Percentiles rank a stretch among this genome's conserved stretches.
phyloP scores from a whole-genome alignment of 306 rosid species.

The Rubus parviflorus region DNA sequence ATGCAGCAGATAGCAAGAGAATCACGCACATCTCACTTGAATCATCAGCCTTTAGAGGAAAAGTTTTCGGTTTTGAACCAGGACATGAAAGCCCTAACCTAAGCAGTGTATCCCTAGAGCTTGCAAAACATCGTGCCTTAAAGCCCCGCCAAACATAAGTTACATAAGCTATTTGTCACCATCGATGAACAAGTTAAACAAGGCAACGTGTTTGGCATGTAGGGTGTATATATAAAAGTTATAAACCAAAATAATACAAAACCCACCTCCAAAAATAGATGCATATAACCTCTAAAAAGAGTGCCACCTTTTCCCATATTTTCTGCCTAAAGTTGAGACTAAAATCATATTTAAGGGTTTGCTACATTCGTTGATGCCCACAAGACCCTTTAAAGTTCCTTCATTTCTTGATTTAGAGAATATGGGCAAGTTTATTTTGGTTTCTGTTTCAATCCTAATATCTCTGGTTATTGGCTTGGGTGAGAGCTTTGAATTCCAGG shows the following conservation, averaged over 20 bases:
- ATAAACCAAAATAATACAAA: neutral
- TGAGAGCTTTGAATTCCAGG: conserved; percentile 43
- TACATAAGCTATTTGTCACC: conserved; percentile 20
- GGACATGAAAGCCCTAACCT: neutral
- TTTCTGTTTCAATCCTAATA: conserved; percentile 3
- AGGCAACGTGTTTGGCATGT: conserved; percentile 22
- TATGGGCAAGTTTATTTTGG: conserved; percentile 21
- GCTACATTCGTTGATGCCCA: neutral
- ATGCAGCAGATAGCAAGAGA: too few relatives aligned
- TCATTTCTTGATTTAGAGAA: conserved; percentile 6
- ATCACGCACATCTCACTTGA: too few relatives aligned
- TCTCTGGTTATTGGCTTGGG: conserved; percentile 29
- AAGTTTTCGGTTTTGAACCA: conserved; percentile 17
- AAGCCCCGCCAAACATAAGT: neutral
- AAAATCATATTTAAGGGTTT: conserved; percentile 3
- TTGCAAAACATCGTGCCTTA: conserved; percentile 19
- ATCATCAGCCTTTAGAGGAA: too few relatives aligned
- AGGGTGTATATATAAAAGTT: neutral
- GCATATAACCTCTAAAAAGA: neutral
- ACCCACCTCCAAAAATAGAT: conserved; percentile 12
- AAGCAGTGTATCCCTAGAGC: neutral
- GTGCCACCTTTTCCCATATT: conserved; percentile 1
- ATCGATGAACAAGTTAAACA: conserved; percentile 11
- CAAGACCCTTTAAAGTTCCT: neutral
- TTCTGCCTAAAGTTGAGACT: conserved; percentile 8